Evolutionary conservation across 2,329 filamentous ascomycete species (phyloP).

Genomic region (Calonectria multiphialidica): DNA sequence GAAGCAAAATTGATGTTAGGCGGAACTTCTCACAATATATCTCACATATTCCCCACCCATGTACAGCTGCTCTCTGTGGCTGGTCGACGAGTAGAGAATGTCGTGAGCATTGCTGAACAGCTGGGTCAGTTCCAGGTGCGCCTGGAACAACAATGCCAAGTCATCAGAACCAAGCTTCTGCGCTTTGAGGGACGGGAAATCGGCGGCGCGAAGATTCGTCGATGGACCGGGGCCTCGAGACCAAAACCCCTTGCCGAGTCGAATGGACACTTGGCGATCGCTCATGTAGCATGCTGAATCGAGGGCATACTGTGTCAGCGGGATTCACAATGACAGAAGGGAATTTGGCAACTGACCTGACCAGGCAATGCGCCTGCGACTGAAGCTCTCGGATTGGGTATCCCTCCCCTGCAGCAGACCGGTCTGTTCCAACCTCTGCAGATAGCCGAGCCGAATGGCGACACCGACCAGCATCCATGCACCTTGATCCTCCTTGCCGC

Average conservation of each 20-base stretch:
- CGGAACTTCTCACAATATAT: conserved; percentile 65
- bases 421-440: conserved; percentile 76
- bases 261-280: conserved; percentile 76
- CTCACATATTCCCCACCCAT: conserved; percentile 79
- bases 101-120: conserved; percentile 82
- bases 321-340: background rate
- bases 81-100: conserved; percentile 78
- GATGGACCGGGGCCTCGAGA: conserved; percentile 77
- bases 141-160: conserved; percentile 77
- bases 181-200: conserved; percentile 76
- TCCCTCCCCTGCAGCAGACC: conserved; percentile 72
- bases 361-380: conserved; percentile 76
- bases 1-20: background rate
- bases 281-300: conserved; percentile 70
- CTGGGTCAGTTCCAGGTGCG: conserved; percentile 77
- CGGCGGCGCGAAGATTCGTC: conserved; percentile 72
- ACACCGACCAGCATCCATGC: conserved; percentile 84
- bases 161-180: conserved; percentile 72
- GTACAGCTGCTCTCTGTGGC: conserved; percentile 77
- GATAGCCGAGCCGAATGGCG: conserved; percentile 77
- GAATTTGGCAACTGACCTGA: conserved; percentile 55
- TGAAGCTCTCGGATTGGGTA: conserved; percentile 69
- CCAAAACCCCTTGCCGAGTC: conserved; percentile 81
- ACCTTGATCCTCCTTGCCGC: conserved; percentile 80
- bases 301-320: background rate